phyloP scores from a whole-genome alignment of 257 asterid species.

The Petunia axillaris region DNA sequence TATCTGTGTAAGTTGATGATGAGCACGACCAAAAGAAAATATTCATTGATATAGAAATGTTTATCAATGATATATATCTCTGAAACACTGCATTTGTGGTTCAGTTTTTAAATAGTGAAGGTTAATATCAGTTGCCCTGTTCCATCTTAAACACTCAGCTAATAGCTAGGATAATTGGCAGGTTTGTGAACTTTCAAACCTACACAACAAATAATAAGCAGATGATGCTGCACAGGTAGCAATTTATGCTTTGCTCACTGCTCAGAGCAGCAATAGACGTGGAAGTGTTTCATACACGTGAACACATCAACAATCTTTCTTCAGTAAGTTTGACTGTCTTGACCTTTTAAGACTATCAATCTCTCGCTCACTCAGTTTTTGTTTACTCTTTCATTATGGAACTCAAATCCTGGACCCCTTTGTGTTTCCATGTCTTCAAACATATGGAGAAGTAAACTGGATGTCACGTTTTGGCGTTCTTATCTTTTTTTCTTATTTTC shows the following conservation, averaged over 20 bases:
- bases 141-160: slow-evolving; percentile 13
- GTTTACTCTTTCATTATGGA: neutral
- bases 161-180: neutral
- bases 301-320: slow-evolving; percentile 64
- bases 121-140: neutral
- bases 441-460: neutral
- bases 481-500: slow-evolving; percentile 17
- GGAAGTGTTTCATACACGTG: slow-evolving; percentile 69
- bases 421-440: slow-evolving; percentile 13
- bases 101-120: slow-evolving; percentile 14
- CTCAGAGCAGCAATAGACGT: slow-evolving; percentile 67
- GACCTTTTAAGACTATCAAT: neutral
- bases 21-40: too few species aligned
- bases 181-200: neutral
- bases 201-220: slow-evolving; percentile 19
- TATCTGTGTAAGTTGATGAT: too few species aligned
- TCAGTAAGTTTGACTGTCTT: slow-evolving; percentile 52
- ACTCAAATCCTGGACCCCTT: neutral
- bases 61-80: neutral
- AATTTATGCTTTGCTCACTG: slow-evolving; percentile 52
- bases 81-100: slow-evolving; percentile 12
- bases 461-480: neutral
- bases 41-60: too few species aligned
- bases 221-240: slow-evolving; percentile 57
- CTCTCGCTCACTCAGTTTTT: slow-evolving; percentile 2